A percentile compares a stretch with the other conserved stretches of the same genome.
Evolutionary conservation across 768 basidiomycete genomes (phyloP).

Genomic region (Amanita thiersii): DNA sequence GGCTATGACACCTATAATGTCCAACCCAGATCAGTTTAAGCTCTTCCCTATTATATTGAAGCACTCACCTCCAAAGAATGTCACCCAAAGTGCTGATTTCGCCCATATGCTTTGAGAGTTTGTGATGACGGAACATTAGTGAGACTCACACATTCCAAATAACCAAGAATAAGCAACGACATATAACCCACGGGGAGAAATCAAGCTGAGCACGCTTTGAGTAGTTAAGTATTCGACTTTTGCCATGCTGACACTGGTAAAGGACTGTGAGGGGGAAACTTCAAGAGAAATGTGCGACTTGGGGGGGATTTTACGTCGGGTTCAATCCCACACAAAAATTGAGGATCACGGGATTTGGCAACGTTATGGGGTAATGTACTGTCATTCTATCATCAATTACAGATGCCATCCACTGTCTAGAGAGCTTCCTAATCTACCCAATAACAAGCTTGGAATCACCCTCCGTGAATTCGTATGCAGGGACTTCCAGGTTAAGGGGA

Average conservation of each 20-base stretch:
- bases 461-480: slow-evolving; percentile 82
- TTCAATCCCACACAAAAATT: background rate
- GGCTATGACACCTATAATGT: slow-evolving; percentile 45
- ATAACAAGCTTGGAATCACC: slow-evolving; percentile 80
- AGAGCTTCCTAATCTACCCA: slow-evolving; percentile 43
- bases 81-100: slow-evolving; percentile 44
- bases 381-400: background rate
- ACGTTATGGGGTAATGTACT: background rate
- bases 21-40: background rate
- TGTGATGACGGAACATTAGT: background rate
- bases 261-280: background rate
- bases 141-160: slow-evolving; percentile 60
- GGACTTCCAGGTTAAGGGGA: slow-evolving; percentile 94
- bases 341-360: background rate
- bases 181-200: slow-evolving; percentile 35
- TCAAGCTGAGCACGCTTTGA: slow-evolving; percentile 21
- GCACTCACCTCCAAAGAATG: slow-evolving; percentile 54
- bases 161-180: slow-evolving; percentile 53
- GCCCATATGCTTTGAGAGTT: background rate
- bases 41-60: background rate
- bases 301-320: background rate
- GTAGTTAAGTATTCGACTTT: slow-evolving; percentile 29
- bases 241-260: slow-evolving; percentile 17
- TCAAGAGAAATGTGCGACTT: background rate
- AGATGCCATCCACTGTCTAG: background rate